phyloP scores from a whole-genome alignment of 257 asterid genomes.

The Cruciata laevipes region DNA sequence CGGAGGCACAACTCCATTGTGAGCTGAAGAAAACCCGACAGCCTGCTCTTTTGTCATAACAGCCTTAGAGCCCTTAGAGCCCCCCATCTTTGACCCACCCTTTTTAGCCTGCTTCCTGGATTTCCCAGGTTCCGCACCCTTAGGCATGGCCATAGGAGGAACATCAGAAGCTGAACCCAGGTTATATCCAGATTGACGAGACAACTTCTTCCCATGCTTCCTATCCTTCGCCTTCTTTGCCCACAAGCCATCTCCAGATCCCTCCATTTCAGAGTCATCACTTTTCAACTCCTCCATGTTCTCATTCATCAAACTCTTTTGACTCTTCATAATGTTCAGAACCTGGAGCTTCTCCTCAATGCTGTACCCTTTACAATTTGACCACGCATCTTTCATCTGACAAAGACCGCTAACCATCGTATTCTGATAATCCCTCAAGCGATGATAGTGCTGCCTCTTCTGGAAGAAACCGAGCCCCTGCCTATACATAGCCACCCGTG shows the following conservation, averaged over 20 bases:
- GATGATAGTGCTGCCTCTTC: slow-evolving; percentile 76
- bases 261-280: slow-evolving; percentile 80
- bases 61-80: slow-evolving; percentile 43
- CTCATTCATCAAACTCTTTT: slow-evolving; percentile 90
- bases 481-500: slow-evolving; percentile 93
- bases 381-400: slow-evolving; percentile 95
- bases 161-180: slow-evolving; percentile 37
- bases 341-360: slow-evolving; percentile 95
- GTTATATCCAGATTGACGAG: slow-evolving; percentile 39
- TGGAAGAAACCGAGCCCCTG: slow-evolving; percentile 82
- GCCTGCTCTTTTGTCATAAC: slow-evolving; percentile 39
- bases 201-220: slow-evolving; percentile 44
- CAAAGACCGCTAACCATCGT: slow-evolving; percentile 66
- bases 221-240: slow-evolving; percentile 61
- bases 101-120: slow-evolving; percentile 54
- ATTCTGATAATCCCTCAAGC: slow-evolving; percentile 69
- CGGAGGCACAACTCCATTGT: slow-evolving; percentile 40
- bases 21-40: slow-evolving; percentile 39
- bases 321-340: slow-evolving; percentile 79
- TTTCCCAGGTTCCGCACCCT: slow-evolving; percentile 37
- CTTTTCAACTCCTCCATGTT: slow-evolving; percentile 76
- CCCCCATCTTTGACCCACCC: slow-evolving; percentile 56
- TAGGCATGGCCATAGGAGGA: slow-evolving; percentile 40
- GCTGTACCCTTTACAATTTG: slow-evolving; percentile 75
- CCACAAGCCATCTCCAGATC: slow-evolving; percentile 66